These are phyloP conservation scores for Crotalaria pallida DNA, from an alignment of 306 rosid genomes.

Conservation along the genomic window DNA sequence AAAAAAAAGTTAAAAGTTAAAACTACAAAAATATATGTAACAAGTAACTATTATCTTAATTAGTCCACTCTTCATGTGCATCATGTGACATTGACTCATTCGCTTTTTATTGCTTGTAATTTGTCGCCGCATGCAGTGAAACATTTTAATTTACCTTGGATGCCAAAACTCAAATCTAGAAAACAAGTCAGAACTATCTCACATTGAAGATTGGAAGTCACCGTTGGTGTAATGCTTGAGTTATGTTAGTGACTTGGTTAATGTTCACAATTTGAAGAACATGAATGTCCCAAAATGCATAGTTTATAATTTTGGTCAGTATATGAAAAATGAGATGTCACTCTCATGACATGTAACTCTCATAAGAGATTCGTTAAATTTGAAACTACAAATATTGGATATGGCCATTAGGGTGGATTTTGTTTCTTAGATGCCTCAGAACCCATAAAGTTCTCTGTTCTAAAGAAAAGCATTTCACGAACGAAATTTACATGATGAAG, in stretches of 20 bases:
- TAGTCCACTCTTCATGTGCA: neutral
- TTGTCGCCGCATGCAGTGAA: neutral
- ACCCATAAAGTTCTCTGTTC: neutral
- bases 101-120: neutral
- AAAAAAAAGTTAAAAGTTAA: no score
- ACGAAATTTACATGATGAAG: constrained; percentile 27
- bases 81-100: neutral
- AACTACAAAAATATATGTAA: no score
- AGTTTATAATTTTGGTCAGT: constrained; percentile 9
- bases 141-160: constrained; percentile 23
- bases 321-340: constrained; percentile 5
- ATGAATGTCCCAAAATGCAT: neutral
- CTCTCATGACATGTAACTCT: constrained; percentile 3
- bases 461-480: constrained; percentile 7
- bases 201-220: neutral
- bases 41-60: constrained; percentile 2
- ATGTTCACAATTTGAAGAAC: neutral
- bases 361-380: neutral
- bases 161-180: constrained; percentile 10
- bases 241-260: neutral
- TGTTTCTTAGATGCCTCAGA: constrained; percentile 13
- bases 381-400: neutral
- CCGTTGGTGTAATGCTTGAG: neutral
- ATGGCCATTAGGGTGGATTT: neutral
- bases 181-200: neutral